phyloP scores from a whole-genome alignment of 2,329 filamentous ascomycete genomes.

The Amylocarpus encephaloides region DNA sequence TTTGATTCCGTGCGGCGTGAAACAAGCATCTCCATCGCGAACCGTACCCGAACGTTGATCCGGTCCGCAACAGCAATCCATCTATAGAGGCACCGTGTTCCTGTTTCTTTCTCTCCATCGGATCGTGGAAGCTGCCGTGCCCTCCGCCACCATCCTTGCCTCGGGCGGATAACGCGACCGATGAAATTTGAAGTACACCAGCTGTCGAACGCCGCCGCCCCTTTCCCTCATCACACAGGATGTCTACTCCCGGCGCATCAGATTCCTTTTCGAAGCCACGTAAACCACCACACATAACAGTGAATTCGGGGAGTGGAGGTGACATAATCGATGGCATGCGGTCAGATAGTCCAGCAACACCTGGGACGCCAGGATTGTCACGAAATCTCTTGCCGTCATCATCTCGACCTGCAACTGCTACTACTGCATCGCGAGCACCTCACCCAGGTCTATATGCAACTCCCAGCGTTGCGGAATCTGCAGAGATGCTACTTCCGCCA shows the following conservation, averaged over 20 bases:
- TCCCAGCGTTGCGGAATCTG: conserved; percentile 31
- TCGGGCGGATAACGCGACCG: not conserved
- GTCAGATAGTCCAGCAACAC: conserved; percentile 33
- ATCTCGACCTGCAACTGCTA: conserved; percentile 12
- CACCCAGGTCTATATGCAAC: conserved; percentile 21
- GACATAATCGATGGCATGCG: conserved; percentile 34
- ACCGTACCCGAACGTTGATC: too few relatives aligned
- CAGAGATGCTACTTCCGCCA: conserved; percentile 45
- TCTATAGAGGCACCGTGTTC: not conserved
- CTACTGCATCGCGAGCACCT: conserved; percentile 10
- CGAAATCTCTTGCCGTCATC: conserved; percentile 27
- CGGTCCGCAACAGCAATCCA: too few relatives aligned
- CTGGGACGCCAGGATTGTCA: conserved; percentile 23
- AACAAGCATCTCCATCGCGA: too few relatives aligned
- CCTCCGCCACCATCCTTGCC: not conserved
- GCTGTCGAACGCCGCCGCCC: conserved; percentile 7
- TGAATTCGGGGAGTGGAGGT: conserved; percentile 52
- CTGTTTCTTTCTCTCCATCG: conserved; percentile 8
- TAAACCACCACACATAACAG: conserved; percentile 52
- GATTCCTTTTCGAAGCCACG: conserved; percentile 8
- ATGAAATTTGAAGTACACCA: conserved; percentile 14
- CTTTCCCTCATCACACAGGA: conserved; percentile 8
- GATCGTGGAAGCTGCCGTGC: not conserved
- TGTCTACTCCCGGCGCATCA: conserved; percentile 12
- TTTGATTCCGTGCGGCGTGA: too few relatives aligned